phyloP scores from a whole-genome alignment of 768 basidiomycete species.

The Amyloporia xantha region DNA sequence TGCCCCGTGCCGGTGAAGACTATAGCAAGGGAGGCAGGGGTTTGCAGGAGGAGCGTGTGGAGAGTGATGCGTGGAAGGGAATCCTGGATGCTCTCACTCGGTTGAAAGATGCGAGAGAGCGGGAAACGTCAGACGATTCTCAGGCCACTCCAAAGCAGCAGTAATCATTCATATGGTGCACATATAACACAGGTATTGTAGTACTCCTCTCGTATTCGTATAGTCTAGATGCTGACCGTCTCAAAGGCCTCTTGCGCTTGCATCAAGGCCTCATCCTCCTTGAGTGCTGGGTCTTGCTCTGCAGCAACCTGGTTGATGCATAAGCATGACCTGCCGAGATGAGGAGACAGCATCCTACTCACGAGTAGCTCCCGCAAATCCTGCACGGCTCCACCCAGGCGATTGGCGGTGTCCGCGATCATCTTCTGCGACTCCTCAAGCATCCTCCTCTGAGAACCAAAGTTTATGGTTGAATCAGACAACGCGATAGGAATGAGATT shows the following conservation, averaged over 20 bases:
- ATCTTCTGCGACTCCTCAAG: conserved; percentile 77
- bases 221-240: conserved; percentile 40
- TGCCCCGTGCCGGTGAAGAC: conserved; percentile 39
- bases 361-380: conserved; percentile 68
- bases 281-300: conserved; percentile 35
- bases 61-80: conserved; percentile 72
- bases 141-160: not conserved
- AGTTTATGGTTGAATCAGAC: no score
- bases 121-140: not conserved
- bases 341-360: conserved; percentile 21
- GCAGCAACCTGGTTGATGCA: conserved; percentile 31
- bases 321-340: not conserved
- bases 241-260: conserved; percentile 53
- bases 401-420: conserved; percentile 58
- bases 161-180: not conserved
- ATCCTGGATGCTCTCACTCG: conserved; percentile 62
- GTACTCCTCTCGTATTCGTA: conserved; percentile 8
- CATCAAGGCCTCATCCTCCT: conserved; percentile 27
- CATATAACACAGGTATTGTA: conserved; percentile 2
- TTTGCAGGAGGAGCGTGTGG: conserved; percentile 70
- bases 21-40: conserved; percentile 37
- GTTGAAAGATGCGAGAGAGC: conserved; percentile 43
- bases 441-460: conserved; percentile 54
- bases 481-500: no score
- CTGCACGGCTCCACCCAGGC: conserved; percentile 54